A percentile compares a stretch with the other conserved stretches of the same genome.
Evolutionary conservation across 805 yeast species (phyloP).

Genomic region (Suhomyces xylopsoci): DNA sequence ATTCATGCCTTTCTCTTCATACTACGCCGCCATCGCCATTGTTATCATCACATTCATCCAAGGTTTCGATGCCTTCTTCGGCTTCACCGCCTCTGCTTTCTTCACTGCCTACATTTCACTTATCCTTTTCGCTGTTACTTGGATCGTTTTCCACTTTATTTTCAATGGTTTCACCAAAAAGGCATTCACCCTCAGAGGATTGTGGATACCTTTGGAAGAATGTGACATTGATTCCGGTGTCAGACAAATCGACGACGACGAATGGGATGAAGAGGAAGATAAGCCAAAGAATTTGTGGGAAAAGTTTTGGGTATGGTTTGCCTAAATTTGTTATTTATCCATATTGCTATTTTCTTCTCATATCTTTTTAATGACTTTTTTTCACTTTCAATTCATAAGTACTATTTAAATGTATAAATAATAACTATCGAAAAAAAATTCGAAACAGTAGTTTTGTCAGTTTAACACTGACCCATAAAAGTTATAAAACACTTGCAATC

Average conservation of each 20-base stretch:
- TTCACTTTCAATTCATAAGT: neutral
- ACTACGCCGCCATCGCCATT: conserved; percentile 56
- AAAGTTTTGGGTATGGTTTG: conserved; percentile 46
- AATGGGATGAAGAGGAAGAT: conserved; percentile 51
- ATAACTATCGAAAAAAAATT: neutral
- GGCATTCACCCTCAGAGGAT: conserved; percentile 34
- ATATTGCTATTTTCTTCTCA: neutral
- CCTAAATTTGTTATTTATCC: neutral
- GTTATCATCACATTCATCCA: conserved; percentile 62
- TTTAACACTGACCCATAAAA: too few relatives aligned
- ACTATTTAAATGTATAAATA: neutral
- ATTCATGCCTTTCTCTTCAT: conserved; percentile 67
- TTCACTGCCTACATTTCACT: conserved; percentile 72
- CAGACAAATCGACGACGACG: conserved; percentile 56
- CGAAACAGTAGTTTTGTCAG: too few relatives aligned
- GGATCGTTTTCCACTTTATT: conserved; percentile 52
- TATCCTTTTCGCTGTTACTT: conserved; percentile 53
- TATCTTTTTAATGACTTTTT: neutral
- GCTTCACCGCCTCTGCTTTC: conserved; percentile 53
- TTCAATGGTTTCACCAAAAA: conserved; percentile 38
- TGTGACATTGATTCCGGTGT: conserved; percentile 70
- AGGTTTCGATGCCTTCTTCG: conserved; percentile 65
- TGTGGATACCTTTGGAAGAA: conserved; percentile 50
- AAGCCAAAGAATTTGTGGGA: conserved; percentile 53
- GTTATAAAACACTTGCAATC: too few relatives aligned